These are phyloP conservation scores for Pythium rishiriense DNA, from an alignment of 352 stramenopile genomes.

Conservation along the genomic window DNA sequence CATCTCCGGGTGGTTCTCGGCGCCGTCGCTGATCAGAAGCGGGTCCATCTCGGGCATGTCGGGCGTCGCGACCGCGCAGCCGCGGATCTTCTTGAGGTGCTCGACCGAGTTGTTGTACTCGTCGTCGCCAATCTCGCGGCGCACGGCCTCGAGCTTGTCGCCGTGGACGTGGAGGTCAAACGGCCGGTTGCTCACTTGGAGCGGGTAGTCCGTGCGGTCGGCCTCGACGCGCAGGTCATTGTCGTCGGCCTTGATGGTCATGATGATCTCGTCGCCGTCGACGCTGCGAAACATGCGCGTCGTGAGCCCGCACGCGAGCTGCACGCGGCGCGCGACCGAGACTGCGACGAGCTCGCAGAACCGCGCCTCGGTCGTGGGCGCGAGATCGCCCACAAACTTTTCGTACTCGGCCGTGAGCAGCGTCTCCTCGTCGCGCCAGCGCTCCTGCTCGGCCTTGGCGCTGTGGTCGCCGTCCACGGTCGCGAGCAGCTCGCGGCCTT, in stretches of 20 bases:
- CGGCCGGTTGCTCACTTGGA: conserved; percentile 76
- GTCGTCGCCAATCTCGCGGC: conserved; percentile 50
- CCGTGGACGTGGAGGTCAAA: conserved; percentile 57
- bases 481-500: conserved; percentile 43
- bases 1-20: conserved; percentile 65
- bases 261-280: conserved; percentile 78
- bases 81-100: conserved; percentile 56
- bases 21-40: conserved; percentile 57
- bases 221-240: conserved; percentile 71
- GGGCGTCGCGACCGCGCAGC: conserved; percentile 31
- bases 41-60: conserved; percentile 76
- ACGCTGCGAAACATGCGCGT: conserved; percentile 82
- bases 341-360: conserved; percentile 77
- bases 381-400: conserved; percentile 39
- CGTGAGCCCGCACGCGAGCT: conserved; percentile 75
- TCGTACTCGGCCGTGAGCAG: conserved; percentile 67
- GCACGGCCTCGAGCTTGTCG: conserved; percentile 51
- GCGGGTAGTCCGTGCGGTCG: conserved; percentile 65
- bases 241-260: conserved; percentile 80
- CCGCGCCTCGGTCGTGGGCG: conserved; percentile 47
- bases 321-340: conserved; percentile 59
- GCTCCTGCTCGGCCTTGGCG: conserved; percentile 42
- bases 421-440: conserved; percentile 38
- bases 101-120: conserved; percentile 54
- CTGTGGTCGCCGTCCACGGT: conserved; percentile 54